Evolutionary conservation across 768 basidiomycete genomes (phyloP).

Genomic region (Stropharia rugosoannulata): DNA sequence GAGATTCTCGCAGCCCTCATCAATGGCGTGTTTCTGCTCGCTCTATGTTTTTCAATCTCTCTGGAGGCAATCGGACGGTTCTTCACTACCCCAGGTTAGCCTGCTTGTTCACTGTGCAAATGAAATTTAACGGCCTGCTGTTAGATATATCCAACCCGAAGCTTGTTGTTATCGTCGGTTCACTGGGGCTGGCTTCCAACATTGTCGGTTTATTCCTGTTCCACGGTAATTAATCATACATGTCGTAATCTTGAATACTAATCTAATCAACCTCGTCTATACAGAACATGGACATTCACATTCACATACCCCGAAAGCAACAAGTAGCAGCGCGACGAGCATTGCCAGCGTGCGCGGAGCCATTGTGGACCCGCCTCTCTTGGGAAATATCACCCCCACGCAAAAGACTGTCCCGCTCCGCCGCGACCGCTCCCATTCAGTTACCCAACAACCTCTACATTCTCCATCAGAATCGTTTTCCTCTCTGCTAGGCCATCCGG

Average conservation of each 20-base stretch:
- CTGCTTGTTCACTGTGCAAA: constrained; percentile 5
- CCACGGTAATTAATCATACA: constrained; percentile 58
- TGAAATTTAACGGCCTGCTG: neutral
- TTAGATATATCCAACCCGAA: constrained; percentile 87
- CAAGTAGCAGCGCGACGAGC: constrained; percentile 28
- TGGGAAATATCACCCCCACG: constrained; percentile 28
- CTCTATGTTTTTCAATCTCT: constrained; percentile 93
- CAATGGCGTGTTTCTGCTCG: constrained; percentile 96
- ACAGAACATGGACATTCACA: constrained; percentile 70
- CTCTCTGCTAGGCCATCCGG: constrained; percentile 74
- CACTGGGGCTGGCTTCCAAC: constrained; percentile 87
- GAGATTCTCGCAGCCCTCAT: constrained; percentile 94
- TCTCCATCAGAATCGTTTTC: constrained; percentile 43
- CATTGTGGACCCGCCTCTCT: constrained; percentile 15
- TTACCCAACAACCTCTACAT: constrained; percentile 21
- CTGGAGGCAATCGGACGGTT: constrained; percentile 92
- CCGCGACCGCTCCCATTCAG: constrained; percentile 30
- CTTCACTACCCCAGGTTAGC: constrained; percentile 76
- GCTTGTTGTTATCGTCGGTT: constrained; percentile 88
- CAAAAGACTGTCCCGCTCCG: constrained; percentile 21
- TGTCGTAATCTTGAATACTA: neutral
- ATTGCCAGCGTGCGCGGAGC: constrained; percentile 32
- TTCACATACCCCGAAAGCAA: constrained; percentile 36
- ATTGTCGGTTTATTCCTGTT: constrained; percentile 92
- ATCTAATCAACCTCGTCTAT: constrained; percentile 9